phyloP scores from a whole-genome alignment of 306 rosid species.

The Sophora flavescens region DNA sequence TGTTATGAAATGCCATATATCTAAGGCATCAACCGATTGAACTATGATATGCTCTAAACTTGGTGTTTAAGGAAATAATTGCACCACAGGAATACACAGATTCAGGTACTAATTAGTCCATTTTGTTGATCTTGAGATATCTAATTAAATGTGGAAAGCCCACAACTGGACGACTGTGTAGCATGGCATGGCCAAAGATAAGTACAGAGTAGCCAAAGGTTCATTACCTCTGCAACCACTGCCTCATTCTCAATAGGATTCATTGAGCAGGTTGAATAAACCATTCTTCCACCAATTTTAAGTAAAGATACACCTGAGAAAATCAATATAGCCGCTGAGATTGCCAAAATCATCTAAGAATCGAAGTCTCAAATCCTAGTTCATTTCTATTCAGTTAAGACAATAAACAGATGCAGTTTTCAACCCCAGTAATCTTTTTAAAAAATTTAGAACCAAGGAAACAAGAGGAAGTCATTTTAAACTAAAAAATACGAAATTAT shows the following conservation, averaged over 20 bases:
- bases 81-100: not conserved
- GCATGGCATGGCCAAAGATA: conserved; percentile 8
- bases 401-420: conserved; percentile 29
- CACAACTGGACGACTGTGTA: conserved; percentile 3
- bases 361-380: conserved; percentile 22
- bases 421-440: conserved; percentile 4
- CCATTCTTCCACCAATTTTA: conserved; percentile 96
- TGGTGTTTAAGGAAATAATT: not conserved
- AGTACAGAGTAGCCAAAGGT: conserved; percentile 26
- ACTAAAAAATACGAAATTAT: not conserved
- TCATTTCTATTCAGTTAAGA: conserved; percentile 25
- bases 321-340: conserved; percentile 42
- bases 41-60: not conserved
- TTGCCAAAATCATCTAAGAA: conserved; percentile 32
- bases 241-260: conserved; percentile 99
- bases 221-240: conserved; percentile 90
- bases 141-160: conserved; percentile 14
- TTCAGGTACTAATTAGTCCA: conserved; percentile 3
- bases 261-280: conserved; percentile 98
- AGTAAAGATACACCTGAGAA: conserved; percentile 82
- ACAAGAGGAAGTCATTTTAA: conserved; percentile 30
- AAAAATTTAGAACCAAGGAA: conserved; percentile 29
- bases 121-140: conserved; percentile 21
- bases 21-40: not conserved
- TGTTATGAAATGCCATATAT: not conserved